Conservation (phyloP, 2,329 filamentous ascomycete genomes). For the Sarocladium brachiariae region DNA sequence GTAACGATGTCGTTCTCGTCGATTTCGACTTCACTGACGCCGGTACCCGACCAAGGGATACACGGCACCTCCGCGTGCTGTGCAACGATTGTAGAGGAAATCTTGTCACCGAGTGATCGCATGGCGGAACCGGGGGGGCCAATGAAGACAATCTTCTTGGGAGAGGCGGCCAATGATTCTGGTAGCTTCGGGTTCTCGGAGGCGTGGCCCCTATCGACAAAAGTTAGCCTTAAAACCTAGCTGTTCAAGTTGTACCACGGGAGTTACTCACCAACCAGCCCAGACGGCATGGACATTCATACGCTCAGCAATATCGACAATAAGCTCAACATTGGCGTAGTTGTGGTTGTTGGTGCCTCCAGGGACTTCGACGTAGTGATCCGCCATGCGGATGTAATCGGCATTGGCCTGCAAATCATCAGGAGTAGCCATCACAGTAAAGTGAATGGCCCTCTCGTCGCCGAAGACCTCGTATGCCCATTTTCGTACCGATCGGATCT, state of each 20-base stretch:
- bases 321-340: conserved; percentile 98
- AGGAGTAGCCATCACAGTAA: conserved; percentile 98
- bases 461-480: conserved; percentile 99
- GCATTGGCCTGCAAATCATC: conserved; percentile 97
- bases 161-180: conserved; percentile 89
- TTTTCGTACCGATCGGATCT: conserved; percentile 98
- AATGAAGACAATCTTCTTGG: conserved; percentile 99
- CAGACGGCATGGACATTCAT: conserved; percentile 98
- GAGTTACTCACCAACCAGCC: conserved; percentile 78
- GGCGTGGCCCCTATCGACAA: conserved; percentile 72
- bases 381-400: conserved; percentile 99
- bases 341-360: conserved; percentile 99
- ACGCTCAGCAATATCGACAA: conserved; percentile 96
- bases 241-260: neutral
- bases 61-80: conserved; percentile 95
- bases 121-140: conserved; percentile 96
- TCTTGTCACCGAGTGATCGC: conserved; percentile 98
- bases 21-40: conserved; percentile 73
- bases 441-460: conserved; percentile 96
- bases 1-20: conserved; percentile 86
- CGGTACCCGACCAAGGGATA: conserved; percentile 98
- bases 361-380: conserved; percentile 98
- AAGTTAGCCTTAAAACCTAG: neutral
- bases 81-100: conserved; percentile 97
- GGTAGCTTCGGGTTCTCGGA: conserved; percentile 98